Evolutionary conservation across 192 early-diverging fungal species (phyloP).

Genomic region (Coemansia sp.): DNA sequence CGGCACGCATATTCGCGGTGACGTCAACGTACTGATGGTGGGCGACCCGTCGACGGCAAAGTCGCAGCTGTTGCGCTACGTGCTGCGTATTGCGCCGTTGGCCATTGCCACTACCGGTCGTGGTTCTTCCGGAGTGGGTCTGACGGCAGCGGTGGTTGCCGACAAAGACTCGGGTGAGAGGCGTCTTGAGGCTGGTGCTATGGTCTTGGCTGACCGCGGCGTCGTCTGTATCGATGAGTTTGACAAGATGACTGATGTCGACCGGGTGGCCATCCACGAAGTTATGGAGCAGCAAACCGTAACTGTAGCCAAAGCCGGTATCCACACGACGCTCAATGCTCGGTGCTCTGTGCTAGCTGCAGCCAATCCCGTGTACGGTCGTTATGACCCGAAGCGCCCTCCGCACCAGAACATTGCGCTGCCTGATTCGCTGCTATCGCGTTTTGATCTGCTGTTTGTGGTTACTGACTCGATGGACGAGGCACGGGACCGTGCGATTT

Average conservation of each 20-base stretch:
- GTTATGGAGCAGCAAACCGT: slow-evolving; percentile 99
- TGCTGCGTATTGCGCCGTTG: slow-evolving; percentile 91
- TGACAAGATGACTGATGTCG: slow-evolving; percentile 98
- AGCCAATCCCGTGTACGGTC: slow-evolving; percentile 91
- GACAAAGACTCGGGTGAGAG: slow-evolving; percentile 96
- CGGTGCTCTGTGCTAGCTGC: slow-evolving; percentile 96
- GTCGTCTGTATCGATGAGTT: slow-evolving; percentile 99
- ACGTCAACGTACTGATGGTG: slow-evolving; percentile 98
- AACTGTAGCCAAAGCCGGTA: slow-evolving; percentile 97
- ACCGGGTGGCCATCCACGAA: slow-evolving; percentile 99
- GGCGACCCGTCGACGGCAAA: slow-evolving; percentile 99
- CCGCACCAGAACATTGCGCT: slow-evolving; percentile 94
- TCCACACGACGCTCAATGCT: slow-evolving; percentile 96
- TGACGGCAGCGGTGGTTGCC: slow-evolving; percentile 92
- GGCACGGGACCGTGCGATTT: slow-evolving; percentile 78
- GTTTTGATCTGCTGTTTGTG: slow-evolving; percentile 97
- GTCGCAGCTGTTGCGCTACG: slow-evolving; percentile 96
- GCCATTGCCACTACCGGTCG: slow-evolving; percentile 97
- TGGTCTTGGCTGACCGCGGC: slow-evolving; percentile 97
- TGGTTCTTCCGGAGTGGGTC: slow-evolving; percentile 94
- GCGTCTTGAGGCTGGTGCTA: slow-evolving; percentile 93
- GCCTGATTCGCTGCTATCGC: slow-evolving; percentile 92
- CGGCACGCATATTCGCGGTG: slow-evolving; percentile 94
- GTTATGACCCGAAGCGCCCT: slow-evolving; percentile 82
- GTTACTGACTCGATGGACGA: slow-evolving; percentile 91